Evolutionary conservation across 805 yeast genomes (phyloP).

Genomic region (Wickerhamomyces subpelliculosus): DNA sequence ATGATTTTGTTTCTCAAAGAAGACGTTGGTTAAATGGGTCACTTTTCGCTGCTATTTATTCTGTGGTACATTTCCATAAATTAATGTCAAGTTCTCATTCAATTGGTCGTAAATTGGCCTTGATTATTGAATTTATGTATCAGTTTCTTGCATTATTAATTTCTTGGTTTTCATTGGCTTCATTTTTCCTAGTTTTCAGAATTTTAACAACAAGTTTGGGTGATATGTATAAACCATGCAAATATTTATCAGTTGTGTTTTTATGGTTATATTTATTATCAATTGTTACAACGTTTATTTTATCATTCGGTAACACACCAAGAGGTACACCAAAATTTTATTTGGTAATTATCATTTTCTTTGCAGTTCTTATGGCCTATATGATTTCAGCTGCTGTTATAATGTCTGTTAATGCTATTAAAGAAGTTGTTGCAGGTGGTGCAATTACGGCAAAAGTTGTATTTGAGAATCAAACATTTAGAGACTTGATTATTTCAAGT

Average conservation of each 20-base stretch:
- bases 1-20: constrained; percentile 86
- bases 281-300: constrained; percentile 75
- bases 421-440: constrained; percentile 32
- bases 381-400: constrained; percentile 83
- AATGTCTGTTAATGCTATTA: constrained; percentile 68
- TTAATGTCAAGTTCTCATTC: constrained; percentile 80
- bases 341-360: constrained; percentile 63
- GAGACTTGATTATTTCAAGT: constrained; percentile 84
- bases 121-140: constrained; percentile 75
- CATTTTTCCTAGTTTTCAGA: constrained; percentile 84
- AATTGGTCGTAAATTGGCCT: constrained; percentile 53
- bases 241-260: constrained; percentile 67
- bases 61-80: constrained; percentile 68
- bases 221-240: constrained; percentile 65
- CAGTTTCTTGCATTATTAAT: constrained; percentile 68
- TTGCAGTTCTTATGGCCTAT: constrained; percentile 84
- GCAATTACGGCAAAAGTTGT: constrained; percentile 35
- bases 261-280: constrained; percentile 82
- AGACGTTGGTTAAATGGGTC: constrained; percentile 98
- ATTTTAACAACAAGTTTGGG: constrained; percentile 78
- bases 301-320: constrained; percentile 92
- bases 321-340: constrained; percentile 81
- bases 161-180: constrained; percentile 90
- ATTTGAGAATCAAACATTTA: constrained; percentile 62
- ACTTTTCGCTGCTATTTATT: constrained; percentile 87